Percentiles rank a stretch among this genome's conserved stretches.
phyloP scores from a whole-genome alignment of 345 rosid genomes.

The Microcos paniculata region DNA sequence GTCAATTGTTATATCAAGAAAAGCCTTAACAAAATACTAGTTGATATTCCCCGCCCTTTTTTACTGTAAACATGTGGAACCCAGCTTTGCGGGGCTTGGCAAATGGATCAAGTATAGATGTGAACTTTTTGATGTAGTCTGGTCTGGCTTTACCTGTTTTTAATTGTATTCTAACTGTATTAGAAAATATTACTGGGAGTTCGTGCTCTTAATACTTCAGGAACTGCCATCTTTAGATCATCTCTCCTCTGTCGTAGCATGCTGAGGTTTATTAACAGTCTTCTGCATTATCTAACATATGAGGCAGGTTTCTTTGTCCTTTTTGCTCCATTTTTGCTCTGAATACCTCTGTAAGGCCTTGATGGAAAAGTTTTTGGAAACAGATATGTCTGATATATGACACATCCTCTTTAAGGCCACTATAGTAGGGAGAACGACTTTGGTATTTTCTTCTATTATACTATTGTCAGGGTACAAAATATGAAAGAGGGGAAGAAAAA shows the following conservation, averaged over 20 bases:
- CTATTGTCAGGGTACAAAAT: background rate
- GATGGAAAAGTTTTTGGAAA: background rate
- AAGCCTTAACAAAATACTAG: conserved; percentile 86
- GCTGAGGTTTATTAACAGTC: conserved; percentile 92
- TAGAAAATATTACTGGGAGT: conserved; percentile 58
- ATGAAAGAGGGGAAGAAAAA: background rate
- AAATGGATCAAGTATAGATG: conserved; percentile 82
- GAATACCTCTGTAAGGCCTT: background rate
- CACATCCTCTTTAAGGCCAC: background rate
- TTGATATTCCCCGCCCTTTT: conserved; percentile 88
- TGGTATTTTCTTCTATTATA: background rate
- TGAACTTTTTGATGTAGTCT: conserved; percentile 10
- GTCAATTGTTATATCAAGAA: conserved; percentile 88
- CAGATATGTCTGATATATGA: background rate
- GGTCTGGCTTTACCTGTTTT: background rate
- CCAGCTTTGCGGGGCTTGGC: conserved; percentile 97
- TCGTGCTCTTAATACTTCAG: conserved; percentile 63
- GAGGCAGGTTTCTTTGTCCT: conserved; percentile 64
- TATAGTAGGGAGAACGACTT: background rate
- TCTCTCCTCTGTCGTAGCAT: conserved; percentile 96
- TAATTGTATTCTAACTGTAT: conserved; percentile 24
- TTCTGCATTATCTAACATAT: conserved; percentile 92
- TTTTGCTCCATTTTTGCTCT: background rate
- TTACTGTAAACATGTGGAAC: conserved; percentile 93
- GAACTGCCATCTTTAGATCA: conserved; percentile 86